phyloP scores from a whole-genome alignment of 768 basidiomycete species.

The Cyathus striatus region DNA sequence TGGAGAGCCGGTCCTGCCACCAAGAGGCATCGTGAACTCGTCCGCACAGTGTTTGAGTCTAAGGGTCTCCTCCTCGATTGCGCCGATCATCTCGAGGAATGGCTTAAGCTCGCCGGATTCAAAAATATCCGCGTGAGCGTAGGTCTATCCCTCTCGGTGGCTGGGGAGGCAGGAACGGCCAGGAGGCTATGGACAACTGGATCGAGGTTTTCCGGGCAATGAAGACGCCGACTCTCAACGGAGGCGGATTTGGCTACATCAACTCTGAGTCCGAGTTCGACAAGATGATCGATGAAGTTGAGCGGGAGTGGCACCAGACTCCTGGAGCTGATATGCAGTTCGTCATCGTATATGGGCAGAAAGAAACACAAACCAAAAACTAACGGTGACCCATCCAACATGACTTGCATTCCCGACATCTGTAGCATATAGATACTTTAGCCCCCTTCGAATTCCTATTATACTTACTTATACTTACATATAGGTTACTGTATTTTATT shows the following conservation, averaged over 20 bases:
- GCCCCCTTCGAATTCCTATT: too few species aligned
- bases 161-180: slow-evolving; percentile 10
- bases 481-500: too few species aligned
- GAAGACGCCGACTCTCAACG: slow-evolving; percentile 12
- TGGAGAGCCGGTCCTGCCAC: slow-evolving; percentile 4
- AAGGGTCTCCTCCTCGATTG: slow-evolving; percentile 9
- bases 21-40: slow-evolving; percentile 3
- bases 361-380: slow-evolving; percentile 1
- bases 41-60: slow-evolving; percentile 3
- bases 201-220: slow-evolving; percentile 10
- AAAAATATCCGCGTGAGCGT: slow-evolving; percentile 8
- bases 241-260: slow-evolving; percentile 10
- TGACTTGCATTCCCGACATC: too few species aligned
- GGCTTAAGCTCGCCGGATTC: slow-evolving; percentile 10
- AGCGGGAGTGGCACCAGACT: slow-evolving; percentile 9
- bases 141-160: slow-evolving; percentile 8
- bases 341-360: slow-evolving; percentile 8
- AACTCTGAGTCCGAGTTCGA: slow-evolving; percentile 8
- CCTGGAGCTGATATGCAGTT: slow-evolving; percentile 9
- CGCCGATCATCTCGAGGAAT: slow-evolving; percentile 6
- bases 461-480: too few species aligned
- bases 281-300: slow-evolving; percentile 6
- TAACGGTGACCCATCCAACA: too few species aligned
- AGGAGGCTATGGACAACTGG: slow-evolving; percentile 5
- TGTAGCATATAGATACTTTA: too few species aligned